Evolutionary conservation across 2,329 filamentous ascomycete species (phyloP).

Genomic region (Periconia macrospinosa): DNA sequence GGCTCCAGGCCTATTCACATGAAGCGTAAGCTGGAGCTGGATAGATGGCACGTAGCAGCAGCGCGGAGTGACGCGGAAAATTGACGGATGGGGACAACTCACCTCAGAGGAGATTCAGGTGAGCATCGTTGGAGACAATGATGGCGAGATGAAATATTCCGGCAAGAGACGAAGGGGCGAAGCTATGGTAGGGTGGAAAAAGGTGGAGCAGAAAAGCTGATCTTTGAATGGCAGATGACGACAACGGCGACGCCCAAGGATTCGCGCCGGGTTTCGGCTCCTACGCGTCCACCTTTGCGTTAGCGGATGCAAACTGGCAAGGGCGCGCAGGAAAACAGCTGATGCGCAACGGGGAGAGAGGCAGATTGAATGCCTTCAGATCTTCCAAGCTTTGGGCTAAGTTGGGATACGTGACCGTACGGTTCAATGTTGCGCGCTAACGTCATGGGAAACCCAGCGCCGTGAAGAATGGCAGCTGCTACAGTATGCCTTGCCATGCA

Average conservation of each 20-base stretch:
- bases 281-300: neutral
- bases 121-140: slow-evolving; percentile 4
- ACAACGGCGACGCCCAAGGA: neutral
- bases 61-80: neutral
- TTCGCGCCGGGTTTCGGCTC: neutral
- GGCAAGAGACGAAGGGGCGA: slow-evolving; percentile 1
- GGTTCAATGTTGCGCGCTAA: no score
- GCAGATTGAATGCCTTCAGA: no score
- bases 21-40: slow-evolving; percentile 10
- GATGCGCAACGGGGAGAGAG: neutral
- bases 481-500: no score
- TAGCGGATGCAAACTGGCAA: neutral
- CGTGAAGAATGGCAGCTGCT: no score
- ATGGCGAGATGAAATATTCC: slow-evolving; percentile 11
- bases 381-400: no score
- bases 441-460: no score
- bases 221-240: slow-evolving; percentile 1
- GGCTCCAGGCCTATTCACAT: slow-evolving; percentile 15
- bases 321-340: neutral
- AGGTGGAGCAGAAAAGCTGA: neutral
- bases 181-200: neutral
- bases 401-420: no score
- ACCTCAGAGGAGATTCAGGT: slow-evolving; percentile 6
- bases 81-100: neutral
- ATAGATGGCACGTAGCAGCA: no score